Percentiles rank a stretch among this genome's conserved stretches.
Evolutionary conservation across 352 stramenopile species (phyloP).

Genomic region (Phytophthora pluvialis): DNA sequence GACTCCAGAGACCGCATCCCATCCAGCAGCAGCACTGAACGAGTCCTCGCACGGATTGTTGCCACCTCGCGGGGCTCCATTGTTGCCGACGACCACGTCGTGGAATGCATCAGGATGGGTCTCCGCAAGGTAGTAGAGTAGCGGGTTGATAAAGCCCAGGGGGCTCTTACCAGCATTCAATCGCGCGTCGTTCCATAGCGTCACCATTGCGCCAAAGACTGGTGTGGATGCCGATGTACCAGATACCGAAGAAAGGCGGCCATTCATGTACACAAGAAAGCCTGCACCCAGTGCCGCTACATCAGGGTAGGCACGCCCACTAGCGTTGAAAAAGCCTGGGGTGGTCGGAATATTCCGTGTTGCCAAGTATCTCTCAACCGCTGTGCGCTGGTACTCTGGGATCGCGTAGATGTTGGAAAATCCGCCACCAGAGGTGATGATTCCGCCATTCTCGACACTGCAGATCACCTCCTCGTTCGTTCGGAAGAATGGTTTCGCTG

Average conservation of each 20-base stretch:
- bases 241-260: slow-evolving; percentile 52
- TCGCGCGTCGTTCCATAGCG: slow-evolving; percentile 86
- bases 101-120: slow-evolving; percentile 70
- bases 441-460: slow-evolving; percentile 65
- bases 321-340: slow-evolving; percentile 78
- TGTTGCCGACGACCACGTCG: slow-evolving; percentile 89
- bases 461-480: slow-evolving; percentile 83
- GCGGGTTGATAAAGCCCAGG: slow-evolving; percentile 88
- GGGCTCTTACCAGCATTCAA: slow-evolving; percentile 80
- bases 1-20: slow-evolving; percentile 89
- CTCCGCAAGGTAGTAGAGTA: slow-evolving; percentile 84
- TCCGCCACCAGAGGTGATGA: slow-evolving; percentile 88
- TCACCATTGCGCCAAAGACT: slow-evolving; percentile 86
- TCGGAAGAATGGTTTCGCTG: slow-evolving; percentile 59
- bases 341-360: slow-evolving; percentile 51
- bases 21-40: slow-evolving; percentile 85
- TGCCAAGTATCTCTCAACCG: slow-evolving; percentile 71
- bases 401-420: slow-evolving; percentile 87
- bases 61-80: slow-evolving; percentile 60
- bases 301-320: slow-evolving; percentile 90
- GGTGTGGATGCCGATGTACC: slow-evolving; percentile 90
- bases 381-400: slow-evolving; percentile 77
- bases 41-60: slow-evolving; percentile 66
- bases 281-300: slow-evolving; percentile 75
- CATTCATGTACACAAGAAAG: slow-evolving; percentile 76